Conservation (phyloP, 495 filamentous ascomycete genomes). For the Penicillium goetzii region DNA sequence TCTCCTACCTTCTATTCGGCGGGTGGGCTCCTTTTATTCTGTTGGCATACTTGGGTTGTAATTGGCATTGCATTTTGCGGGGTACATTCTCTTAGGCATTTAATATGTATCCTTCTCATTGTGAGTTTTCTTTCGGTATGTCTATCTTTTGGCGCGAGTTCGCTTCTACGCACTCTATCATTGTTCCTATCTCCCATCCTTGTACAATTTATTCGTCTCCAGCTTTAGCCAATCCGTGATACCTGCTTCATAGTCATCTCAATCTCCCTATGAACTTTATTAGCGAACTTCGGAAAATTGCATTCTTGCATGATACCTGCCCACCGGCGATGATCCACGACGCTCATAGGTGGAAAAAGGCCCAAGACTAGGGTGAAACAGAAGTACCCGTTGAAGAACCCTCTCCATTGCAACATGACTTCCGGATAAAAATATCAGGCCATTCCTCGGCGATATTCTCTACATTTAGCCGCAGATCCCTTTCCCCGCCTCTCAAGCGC, state of each 20-base stretch:
- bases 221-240: not conserved
- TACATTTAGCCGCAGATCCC: conserved; percentile 19
- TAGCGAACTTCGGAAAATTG: conserved; percentile 1
- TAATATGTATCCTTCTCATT: conserved; percentile 22
- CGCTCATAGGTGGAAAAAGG: conserved; percentile 32
- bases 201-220: conserved; percentile 17
- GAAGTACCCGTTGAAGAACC: not conserved
- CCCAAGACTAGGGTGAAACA: not conserved
- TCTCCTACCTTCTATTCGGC: conserved; percentile 4
- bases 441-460: not conserved
- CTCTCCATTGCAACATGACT: not conserved
- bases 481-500: not conserved
- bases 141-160: not conserved
- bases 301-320: conserved; percentile 7
- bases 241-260: not conserved
- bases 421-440: not conserved
- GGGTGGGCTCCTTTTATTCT: conserved; percentile 6
- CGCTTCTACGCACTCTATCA: not conserved
- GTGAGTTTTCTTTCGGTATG: conserved; percentile 3
- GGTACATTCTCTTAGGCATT: conserved; percentile 26
- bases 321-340: not conserved
- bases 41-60: conserved; percentile 27
- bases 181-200: conserved; percentile 11
- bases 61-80: conserved; percentile 34
- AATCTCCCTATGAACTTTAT: conserved; percentile 2